Percentiles rank a stretch among this genome's conserved stretches.
phyloP scores from a whole-genome alignment of 257 asterid species.

The Pogostemon cablin region DNA sequence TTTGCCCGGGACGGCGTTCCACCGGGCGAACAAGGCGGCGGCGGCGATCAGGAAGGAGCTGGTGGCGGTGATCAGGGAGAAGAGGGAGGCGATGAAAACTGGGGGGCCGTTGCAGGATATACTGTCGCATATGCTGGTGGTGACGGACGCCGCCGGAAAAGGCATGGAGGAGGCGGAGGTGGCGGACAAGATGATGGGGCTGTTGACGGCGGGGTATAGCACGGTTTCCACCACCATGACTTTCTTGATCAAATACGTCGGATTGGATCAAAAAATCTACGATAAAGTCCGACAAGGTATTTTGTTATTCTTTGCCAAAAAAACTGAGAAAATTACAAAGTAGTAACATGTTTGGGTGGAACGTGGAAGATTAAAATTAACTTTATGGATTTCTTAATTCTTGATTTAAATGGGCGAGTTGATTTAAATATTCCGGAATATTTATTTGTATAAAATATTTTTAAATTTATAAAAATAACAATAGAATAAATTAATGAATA shows the following conservation, averaged over 20 bases:
- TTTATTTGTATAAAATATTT: too few species aligned
- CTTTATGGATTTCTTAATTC: too few species aligned
- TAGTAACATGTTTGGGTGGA: too few species aligned
- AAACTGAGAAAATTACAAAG: too few species aligned
- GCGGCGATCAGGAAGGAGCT: slow-evolving; percentile 58
- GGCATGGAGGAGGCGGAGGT: slow-evolving; percentile 61
- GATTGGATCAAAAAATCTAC: slow-evolving; percentile 48
- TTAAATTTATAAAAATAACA: too few species aligned
- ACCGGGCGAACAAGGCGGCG: slow-evolving; percentile 66
- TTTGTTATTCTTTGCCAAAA: background rate
- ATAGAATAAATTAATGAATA: too few species aligned
- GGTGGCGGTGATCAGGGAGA: slow-evolving; percentile 52
- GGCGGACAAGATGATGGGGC: slow-evolving; percentile 74
- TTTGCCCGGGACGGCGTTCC: slow-evolving; percentile 54
- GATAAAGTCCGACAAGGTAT: slow-evolving; percentile 54
- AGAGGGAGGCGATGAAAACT: slow-evolving; percentile 46
- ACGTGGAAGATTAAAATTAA: too few species aligned
- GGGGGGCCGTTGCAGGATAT: slow-evolving; percentile 42
- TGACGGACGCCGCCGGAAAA: slow-evolving; percentile 45
- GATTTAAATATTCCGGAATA: too few species aligned
- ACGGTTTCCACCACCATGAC: slow-evolving; percentile 69
- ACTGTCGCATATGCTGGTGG: slow-evolving; percentile 52
- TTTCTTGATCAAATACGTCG: slow-evolving; percentile 70
- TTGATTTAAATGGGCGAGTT: too few species aligned
- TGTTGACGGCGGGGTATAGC: slow-evolving; percentile 68